Evolutionary conservation across 2,329 filamentous ascomycete species (phyloP).

Genomic region (Pestalotiopsis sp.): DNA sequence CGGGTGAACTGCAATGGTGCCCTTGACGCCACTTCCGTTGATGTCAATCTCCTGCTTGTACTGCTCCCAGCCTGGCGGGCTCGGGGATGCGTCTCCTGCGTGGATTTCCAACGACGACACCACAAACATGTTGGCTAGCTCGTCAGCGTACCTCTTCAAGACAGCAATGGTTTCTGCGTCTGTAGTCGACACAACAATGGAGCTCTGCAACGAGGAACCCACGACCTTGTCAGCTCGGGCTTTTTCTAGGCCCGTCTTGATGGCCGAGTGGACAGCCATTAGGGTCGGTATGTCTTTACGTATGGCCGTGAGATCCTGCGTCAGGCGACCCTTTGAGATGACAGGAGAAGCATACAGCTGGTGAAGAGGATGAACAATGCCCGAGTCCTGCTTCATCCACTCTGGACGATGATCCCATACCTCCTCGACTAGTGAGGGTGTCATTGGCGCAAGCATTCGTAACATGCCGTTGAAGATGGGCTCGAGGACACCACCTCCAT

Average conservation of each 20-base stretch:
- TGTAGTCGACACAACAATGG: slow-evolving; percentile 60
- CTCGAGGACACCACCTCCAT: slow-evolving; percentile 65
- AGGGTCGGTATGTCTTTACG: slow-evolving; percentile 49
- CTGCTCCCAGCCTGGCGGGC: slow-evolving; percentile 37
- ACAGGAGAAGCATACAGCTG: slow-evolving; percentile 51
- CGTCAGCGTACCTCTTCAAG: slow-evolving; percentile 45
- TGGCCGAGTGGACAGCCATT: slow-evolving; percentile 61
- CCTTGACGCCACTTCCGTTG: slow-evolving; percentile 29
- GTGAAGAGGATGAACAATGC: slow-evolving; percentile 43
- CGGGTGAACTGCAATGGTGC: slow-evolving; percentile 48
- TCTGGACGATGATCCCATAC: slow-evolving; percentile 78
- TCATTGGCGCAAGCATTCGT: slow-evolving; percentile 79
- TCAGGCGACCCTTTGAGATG: slow-evolving; percentile 42
- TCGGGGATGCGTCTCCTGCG: slow-evolving; percentile 24
- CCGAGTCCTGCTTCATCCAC: slow-evolving; percentile 57
- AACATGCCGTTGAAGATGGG: slow-evolving; percentile 73
- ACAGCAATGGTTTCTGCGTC: slow-evolving; percentile 33
- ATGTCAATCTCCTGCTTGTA: slow-evolving; percentile 48
- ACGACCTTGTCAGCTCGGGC: slow-evolving; percentile 73
- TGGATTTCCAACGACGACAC: slow-evolving; percentile 65
- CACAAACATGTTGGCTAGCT: slow-evolving; percentile 69
- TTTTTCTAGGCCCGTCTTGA: slow-evolving; percentile 76
- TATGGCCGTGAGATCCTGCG: slow-evolving; percentile 39
- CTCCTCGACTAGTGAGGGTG: slow-evolving; percentile 84
- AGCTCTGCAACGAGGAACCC: slow-evolving; percentile 80